Evolutionary conservation across 805 yeast species (phyloP), one percentile per base, ranked within the genome.

Genomic region (Clavispora santaluciae): DNA sequence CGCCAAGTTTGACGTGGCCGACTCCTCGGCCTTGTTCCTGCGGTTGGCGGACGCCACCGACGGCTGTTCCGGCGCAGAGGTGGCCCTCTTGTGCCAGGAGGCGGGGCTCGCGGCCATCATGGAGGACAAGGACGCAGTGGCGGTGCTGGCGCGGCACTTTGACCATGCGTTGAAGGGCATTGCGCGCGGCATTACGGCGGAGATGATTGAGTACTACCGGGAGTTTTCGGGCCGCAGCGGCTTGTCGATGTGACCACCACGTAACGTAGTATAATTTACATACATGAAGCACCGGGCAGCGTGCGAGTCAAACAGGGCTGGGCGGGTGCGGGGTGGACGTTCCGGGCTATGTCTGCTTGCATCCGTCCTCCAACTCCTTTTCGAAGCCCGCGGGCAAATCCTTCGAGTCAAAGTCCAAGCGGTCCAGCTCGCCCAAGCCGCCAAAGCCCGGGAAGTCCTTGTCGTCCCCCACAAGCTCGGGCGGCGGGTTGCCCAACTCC

Each of bases 51-150:
- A 52, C 2, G 54, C 64, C 5, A 86, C 96, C 0, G 91, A 84
- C 0, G 98, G 99, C 0, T 89, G 95, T 55, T 89, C 97, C 0
- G 99, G 99, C 26, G 96, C 98, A 0, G 99, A 93, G 61, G 86
- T 93, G 28, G 95, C 90, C 0, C 71, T 89, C 16, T 60, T 91
- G 16, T 87, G 96, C 53, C 98, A 90, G 60, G 97, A 91, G 61
- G 96, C 98, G 0, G 99, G 99, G 2, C 65, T 93, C 10, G 78
- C 85, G n/a, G 96, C 98, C 0, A 81, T 93, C 43, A 88, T 87
- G 83, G 96, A 87, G 50, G 65, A 85, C 46, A 61, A 74, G 5
- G 65, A 78, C 4, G 73, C 85, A 7, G 54, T 55, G 1, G 49
- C 51, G 6, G 95, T 90, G 0, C 60, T 62, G n/a, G 70, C 68